A percentile compares a stretch with the other conserved stretches of the same genome.
Evolutionary conservation across 768 basidiomycete species (phyloP).

Genomic region (Amanita subjunquillea): DNA sequence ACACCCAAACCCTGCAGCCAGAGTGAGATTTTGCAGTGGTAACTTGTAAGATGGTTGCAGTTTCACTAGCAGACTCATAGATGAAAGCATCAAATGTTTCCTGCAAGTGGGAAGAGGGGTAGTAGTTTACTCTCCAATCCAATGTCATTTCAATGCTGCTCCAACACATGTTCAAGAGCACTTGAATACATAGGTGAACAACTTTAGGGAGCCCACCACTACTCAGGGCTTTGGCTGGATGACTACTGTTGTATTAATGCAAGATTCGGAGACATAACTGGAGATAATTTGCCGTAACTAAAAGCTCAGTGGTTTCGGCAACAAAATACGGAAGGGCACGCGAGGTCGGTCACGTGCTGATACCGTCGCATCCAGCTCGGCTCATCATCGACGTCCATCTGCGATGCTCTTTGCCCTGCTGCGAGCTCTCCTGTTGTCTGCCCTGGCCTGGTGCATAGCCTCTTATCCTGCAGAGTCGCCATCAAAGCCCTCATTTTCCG

Average conservation of each 20-base stretch:
- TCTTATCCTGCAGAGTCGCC: slow-evolving; percentile 19
- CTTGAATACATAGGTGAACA: no score
- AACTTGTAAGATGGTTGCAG: slow-evolving; percentile 8
- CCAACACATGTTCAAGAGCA: no score
- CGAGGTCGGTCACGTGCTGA: slow-evolving; percentile 32
- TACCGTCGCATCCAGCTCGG: no score
- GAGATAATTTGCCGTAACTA: no score
- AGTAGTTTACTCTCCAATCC: no score
- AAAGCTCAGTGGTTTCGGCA: no score
- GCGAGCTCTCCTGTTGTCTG: slow-evolving; percentile 16
- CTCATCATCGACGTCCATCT: background rate
- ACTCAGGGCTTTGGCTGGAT: no score
- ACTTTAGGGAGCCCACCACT: no score
- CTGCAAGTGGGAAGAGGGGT: slow-evolving; percentile 4
- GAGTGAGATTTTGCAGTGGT: slow-evolving; percentile 6
- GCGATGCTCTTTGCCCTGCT: slow-evolving; percentile 14
- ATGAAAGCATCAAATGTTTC: slow-evolving; percentile 11
- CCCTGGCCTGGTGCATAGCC: slow-evolving; percentile 7
- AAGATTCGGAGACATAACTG: no score
- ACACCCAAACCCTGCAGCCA: no score
- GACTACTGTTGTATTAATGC: slow-evolving; percentile 49
- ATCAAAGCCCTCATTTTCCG: slow-evolving; percentile 16
- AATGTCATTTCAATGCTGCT: no score
- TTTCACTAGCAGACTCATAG: slow-evolving; percentile 8
- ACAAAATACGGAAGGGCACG: no score